Evolutionary conservation across 148 eudicot species (phyloP).

Genomic region (Dianthus caryophyllus): DNA sequence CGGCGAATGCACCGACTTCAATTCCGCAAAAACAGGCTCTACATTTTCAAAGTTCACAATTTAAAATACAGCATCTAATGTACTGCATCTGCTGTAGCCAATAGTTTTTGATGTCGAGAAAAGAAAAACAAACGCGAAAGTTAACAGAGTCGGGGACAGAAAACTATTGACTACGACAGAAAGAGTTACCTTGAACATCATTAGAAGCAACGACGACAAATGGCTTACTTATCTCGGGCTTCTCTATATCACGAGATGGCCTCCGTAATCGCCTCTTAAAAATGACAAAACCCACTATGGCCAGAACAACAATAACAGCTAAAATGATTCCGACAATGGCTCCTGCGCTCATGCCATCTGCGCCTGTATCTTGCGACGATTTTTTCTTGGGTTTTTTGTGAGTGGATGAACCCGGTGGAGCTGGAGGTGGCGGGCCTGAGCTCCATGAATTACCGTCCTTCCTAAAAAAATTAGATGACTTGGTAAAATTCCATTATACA

Average conservation of each 20-base stretch:
- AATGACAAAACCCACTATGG: constrained; percentile 60
- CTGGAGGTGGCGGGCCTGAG: constrained; percentile 90
- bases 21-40: constrained; percentile 34
- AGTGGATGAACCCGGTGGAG: constrained; percentile 83
- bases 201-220: constrained; percentile 24
- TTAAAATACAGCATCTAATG: background rate
- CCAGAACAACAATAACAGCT: constrained; percentile 64
- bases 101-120: too few species aligned
- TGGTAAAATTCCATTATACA: background rate
- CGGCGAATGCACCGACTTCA: constrained; percentile 51
- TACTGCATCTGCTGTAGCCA: too few species aligned
- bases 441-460: constrained; percentile 69
- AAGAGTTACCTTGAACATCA: constrained; percentile 45
- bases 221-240: constrained; percentile 39
- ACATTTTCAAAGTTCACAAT: constrained; percentile 3
- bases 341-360: constrained; percentile 64
- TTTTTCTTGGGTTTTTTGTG: constrained; percentile 35
- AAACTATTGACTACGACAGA: too few species aligned
- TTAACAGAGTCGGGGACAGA: too few species aligned
- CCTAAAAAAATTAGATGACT: constrained; percentile 31
- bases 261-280: constrained; percentile 68
- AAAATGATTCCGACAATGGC: constrained; percentile 77
- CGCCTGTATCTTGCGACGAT: constrained; percentile 30
- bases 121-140: too few species aligned
- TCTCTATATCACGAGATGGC: constrained; percentile 66